Evolutionary conservation across 73 alveolate species (phyloP).

Genomic region (Uronychia binucleata): DNA sequence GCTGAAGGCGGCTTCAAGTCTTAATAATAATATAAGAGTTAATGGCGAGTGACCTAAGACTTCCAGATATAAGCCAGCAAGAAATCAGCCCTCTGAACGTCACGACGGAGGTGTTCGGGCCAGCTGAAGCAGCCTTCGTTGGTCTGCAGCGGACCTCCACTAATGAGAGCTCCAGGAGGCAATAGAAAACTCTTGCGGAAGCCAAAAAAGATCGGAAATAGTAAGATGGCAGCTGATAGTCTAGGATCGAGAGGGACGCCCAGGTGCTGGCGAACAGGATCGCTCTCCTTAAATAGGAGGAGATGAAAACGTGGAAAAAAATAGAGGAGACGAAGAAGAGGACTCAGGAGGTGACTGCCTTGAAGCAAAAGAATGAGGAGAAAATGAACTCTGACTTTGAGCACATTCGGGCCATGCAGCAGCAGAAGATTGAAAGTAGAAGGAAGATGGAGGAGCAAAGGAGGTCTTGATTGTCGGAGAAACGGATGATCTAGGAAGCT

Average conservation of each 20-base stretch:
- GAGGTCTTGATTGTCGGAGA: background rate
- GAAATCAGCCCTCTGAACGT: background rate
- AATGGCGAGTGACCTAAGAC: background rate
- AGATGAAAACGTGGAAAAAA: constrained; percentile 9
- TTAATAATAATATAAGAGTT: too few species aligned
- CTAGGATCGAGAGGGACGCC: background rate
- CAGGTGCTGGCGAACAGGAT: constrained; percentile 20
- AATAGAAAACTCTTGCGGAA: background rate
- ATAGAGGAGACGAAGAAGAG: constrained; percentile 27
- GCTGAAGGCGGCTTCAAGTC: too few species aligned
- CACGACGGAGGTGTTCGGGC: background rate
- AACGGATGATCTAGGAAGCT: background rate
- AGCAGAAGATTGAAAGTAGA: background rate
- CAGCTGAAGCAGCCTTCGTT: background rate
- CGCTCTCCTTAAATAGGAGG: constrained; percentile 12
- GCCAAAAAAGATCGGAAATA: background rate
- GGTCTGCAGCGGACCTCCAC: background rate
- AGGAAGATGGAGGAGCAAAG: background rate
- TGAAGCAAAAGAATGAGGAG: constrained; percentile 24
- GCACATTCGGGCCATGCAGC: too few species aligned
- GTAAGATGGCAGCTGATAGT: background rate
- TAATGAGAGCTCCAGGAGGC: background rate
- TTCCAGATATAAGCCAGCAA: background rate
- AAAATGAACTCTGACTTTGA: too few species aligned
- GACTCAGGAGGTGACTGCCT: constrained; percentile 4